phyloP scores from a whole-genome alignment of 148 eudicot genomes.

The Vaccinium macrocarpon region DNA sequence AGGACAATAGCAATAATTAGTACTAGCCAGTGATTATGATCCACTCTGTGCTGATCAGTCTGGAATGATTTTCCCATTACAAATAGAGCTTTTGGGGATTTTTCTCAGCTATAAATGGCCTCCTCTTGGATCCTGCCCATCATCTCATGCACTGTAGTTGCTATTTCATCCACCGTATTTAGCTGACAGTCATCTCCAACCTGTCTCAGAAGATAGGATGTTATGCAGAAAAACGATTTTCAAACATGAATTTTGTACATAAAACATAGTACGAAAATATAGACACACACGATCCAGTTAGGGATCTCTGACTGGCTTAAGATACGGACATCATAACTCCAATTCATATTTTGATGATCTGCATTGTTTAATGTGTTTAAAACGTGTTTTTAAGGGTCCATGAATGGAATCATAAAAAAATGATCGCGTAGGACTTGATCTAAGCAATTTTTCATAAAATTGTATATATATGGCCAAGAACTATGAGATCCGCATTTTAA shows the following conservation, averaged over 20 bases:
- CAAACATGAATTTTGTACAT: neutral
- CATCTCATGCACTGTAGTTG: slow-evolving; percentile 41
- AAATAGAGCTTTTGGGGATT: neutral
- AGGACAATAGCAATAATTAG: neutral
- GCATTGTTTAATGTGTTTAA: too few species aligned
- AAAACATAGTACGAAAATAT: too few species aligned
- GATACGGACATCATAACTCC: too few species aligned
- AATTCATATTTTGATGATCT: too few species aligned
- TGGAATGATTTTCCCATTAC: neutral
- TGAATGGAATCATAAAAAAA: too few species aligned
- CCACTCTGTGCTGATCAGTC: neutral
- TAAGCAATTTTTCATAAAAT: too few species aligned
- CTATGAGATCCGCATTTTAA: too few species aligned
- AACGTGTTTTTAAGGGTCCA: too few species aligned
- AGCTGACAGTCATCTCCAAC: slow-evolving; percentile 49
- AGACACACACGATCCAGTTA: too few species aligned
- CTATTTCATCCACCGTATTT: slow-evolving; percentile 44
- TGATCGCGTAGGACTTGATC: too few species aligned
- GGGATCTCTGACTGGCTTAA: too few species aligned
- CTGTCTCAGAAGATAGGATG: slow-evolving; percentile 18
- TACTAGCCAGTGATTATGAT: neutral
- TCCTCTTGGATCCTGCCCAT: slow-evolving; percentile 34
- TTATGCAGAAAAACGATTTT: neutral
- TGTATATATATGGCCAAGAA: too few species aligned
- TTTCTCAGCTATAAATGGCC: slow-evolving; percentile 23